Base-by-base conservation (phyloP, 2,329 filamentous ascomycete genomes). In the Colletotrichum melonis region DNA sequence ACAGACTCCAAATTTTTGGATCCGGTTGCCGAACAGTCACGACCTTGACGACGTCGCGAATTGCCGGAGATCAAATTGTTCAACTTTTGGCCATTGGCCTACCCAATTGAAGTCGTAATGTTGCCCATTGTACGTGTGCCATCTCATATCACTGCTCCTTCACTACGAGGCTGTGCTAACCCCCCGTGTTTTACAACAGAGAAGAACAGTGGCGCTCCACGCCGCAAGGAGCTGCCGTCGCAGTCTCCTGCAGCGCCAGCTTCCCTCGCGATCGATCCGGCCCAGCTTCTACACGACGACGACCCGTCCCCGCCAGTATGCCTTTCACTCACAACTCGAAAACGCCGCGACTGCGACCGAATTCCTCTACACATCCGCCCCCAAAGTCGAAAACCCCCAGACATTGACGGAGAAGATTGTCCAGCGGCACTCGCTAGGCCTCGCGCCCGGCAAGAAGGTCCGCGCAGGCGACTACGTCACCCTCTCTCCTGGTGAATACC, bases 371-470 rank as follows among this genome's bases (percentile, higher is more conserved):
- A 86, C 89, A 38, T 81, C 86, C 66, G 84, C 85, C 76, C 78
- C 81, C n/a, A 67, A 79, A 1, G 38, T 62, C 3, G 75, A 46
- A 74, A 76, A 65, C 2, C 89, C 94, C 0, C 95, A 98, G 83
- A 98, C 94, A 3, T 84, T 98, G 64, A 97, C 94, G 3, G 95
- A 98, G 82, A 98, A 98, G 87, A 98, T 98, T 72, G 92, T 98
- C 0, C 95, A 98, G 81, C 85, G 88, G 19, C 92, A 97, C 82
- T 89, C 94, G 0, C 88, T 95, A n/a, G 94, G 92, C 11, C 88
- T 98, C 1, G 84, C 93, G 1, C 82, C 90, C 12, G 94, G 91
- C 73, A 97, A 98, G 84, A 86, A 88, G 70, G 93, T 98, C 78
- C 89, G 88, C 78, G 87, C 89, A 5, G 95, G 95, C 79, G 95